phyloP scores from a whole-genome alignment of 2,329 filamentous ascomycete genomes.

The Microsporum ferrugineum region DNA sequence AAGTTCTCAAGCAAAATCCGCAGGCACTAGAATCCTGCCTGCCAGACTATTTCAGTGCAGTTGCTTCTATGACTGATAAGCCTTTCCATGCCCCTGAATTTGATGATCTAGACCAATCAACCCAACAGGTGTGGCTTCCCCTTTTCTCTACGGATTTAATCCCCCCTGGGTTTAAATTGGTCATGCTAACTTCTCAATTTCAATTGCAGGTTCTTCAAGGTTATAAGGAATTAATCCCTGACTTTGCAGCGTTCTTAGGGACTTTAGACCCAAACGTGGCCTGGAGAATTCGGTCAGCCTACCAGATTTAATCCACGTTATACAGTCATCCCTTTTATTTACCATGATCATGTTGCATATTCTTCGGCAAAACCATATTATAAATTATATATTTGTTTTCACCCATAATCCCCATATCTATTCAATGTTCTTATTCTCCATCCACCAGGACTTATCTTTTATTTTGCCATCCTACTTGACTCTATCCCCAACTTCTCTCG shows the following conservation, averaged over 20 bases:
- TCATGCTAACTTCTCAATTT: conserved; percentile 8
- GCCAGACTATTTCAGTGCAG: conserved; percentile 68
- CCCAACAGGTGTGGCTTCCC: conserved; percentile 53
- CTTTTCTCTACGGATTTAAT: not conserved
- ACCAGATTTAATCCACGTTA: conserved; percentile 28
- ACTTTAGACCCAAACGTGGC: conserved; percentile 30
- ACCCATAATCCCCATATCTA: not conserved
- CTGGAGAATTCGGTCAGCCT: conserved; percentile 33
- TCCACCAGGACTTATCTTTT: not conserved
- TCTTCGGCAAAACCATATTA: not conserved
- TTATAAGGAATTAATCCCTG: conserved; percentile 38
- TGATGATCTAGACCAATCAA: conserved; percentile 54
- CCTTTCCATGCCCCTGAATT: conserved; percentile 51
- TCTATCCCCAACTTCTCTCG: not conserved
- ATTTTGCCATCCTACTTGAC: not conserved
- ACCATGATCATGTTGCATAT: not conserved
- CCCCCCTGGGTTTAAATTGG: not conserved
- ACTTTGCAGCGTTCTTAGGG: conserved; percentile 36
- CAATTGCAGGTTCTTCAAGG: conserved; percentile 32
- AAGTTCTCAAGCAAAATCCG: conserved; percentile 74
- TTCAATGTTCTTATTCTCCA: not conserved
- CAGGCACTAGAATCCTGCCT: conserved; percentile 83
- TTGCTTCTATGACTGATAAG: conserved; percentile 58
- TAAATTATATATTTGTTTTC: not conserved
- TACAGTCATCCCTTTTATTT: not conserved